Base-by-base conservation (phyloP, 768 basidiomycete species). In the Pleurotus citrinopileatus region DNA sequence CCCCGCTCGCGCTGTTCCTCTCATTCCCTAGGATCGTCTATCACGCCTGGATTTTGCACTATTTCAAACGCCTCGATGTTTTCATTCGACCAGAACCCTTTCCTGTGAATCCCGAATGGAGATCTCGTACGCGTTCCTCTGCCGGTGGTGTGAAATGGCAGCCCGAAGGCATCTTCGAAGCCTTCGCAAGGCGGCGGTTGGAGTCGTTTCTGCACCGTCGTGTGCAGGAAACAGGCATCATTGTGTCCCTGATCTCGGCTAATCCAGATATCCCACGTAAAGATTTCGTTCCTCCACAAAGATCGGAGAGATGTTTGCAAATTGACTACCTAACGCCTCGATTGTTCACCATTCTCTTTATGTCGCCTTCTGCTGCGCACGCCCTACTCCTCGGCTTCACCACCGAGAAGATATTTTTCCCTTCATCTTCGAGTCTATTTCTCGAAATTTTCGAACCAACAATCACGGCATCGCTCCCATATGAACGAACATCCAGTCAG, bases 41-140 rank as follows among this genome's bases (percentile, higher is more conserved):
- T 53, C 75, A 83, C 27, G 87, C 87, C 0, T 79, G 74, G 70
- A 71, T 73, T 17, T 63, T 89, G 44, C 85, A 87, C 61, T 88
- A 86, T 63, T 50, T 60, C 29, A 85, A 83, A 61, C 68, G 69
- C 4, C 70, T 89, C 17, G 73, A 78, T 50, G 78, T 88, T 0
- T 85, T 74, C 58, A 70, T 78, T 22, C 72, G 84, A 8, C 86
- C 86, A 0, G 85, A 85, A 52, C 84, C 83, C 1, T 60, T 68
- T 22, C 75, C 76, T 13, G 57, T 20, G 38, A 43, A 17, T 57
- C 8, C 42, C 42, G 61, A 55, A 60, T 64, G n/a, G 65, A 23
- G 46, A 77, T 32, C 70, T 67, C 26, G 67, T 67, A 28, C n/a
- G 17, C 8, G 7, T 15, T 34, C 48, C 13, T 20, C 54, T 9